Evolutionary conservation across 768 basidiomycete species (phyloP).

Genomic region (Lanmaoa rubissima): DNA sequence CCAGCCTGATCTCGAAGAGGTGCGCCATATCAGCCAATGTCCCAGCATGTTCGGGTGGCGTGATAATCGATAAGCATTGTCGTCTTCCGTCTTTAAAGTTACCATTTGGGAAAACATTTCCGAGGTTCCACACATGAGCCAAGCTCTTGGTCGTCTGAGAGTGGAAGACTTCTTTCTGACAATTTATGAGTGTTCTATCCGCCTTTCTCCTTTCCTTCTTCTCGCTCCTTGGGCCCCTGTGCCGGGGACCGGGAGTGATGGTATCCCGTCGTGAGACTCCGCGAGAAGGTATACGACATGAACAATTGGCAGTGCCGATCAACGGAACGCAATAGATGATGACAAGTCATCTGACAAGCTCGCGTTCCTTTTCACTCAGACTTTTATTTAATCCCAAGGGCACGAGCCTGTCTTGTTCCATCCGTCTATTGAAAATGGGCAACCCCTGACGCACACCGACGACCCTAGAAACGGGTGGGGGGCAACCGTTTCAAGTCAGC

Average conservation of each 20-base stretch:
- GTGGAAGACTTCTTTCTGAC: background rate
- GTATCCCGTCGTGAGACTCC: background rate
- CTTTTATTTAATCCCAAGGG: background rate
- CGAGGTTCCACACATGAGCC: conserved; percentile 3
- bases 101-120: background rate
- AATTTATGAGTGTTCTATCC: background rate
- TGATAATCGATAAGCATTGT: conserved; percentile 19
- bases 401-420: background rate
- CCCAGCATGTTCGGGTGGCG: background rate
- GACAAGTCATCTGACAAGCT: conserved; percentile 6
- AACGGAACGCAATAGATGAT: background rate
- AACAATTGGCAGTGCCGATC: background rate
- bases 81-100: background rate
- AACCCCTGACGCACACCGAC: background rate
- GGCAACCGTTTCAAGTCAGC: background rate
- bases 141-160: background rate
- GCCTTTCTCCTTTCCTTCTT: background rate
- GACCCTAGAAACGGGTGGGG: background rate
- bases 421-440: background rate
- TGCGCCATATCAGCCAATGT: background rate
- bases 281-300: background rate
- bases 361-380: background rate
- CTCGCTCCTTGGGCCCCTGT: background rate
- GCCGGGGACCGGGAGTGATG: background rate
- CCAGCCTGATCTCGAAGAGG: conserved; percentile 26